Evolutionary conservation across 1,284 basidiomycete species (phyloP).

Genomic region (Prillingera fragicola): DNA sequence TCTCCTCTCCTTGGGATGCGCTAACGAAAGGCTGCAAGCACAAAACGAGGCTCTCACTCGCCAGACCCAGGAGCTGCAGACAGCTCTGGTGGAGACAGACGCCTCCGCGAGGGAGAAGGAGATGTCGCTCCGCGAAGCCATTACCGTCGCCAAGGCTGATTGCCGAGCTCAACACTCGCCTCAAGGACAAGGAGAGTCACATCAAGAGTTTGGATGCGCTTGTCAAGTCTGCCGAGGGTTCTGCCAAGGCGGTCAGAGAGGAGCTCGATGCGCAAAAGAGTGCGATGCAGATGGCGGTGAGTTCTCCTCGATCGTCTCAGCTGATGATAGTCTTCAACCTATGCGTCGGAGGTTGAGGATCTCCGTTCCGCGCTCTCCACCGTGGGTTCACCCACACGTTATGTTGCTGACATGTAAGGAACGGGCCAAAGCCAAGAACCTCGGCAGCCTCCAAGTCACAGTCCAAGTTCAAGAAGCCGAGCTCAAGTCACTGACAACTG

Average conservation of each 20-base stretch:
- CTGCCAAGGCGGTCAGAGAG: background rate
- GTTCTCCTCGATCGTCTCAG: background rate
- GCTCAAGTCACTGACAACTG: background rate
- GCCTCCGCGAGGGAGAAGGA: background rate
- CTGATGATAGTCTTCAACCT: background rate
- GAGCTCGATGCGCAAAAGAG: no score
- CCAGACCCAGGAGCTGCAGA: background rate
- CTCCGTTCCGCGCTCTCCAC: background rate
- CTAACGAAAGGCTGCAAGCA: background rate
- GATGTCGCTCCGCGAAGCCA: background rate
- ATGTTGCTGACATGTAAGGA: no score
- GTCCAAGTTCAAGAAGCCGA: background rate
- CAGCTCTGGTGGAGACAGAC: background rate
- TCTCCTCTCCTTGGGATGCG: no score
- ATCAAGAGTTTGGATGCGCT: background rate
- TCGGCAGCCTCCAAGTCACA: no score
- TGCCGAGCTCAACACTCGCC: background rate
- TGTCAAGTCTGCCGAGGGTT: background rate
- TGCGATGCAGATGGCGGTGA: background rate
- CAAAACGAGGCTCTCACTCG: background rate
- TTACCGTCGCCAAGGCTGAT: background rate
- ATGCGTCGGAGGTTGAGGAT: background rate
- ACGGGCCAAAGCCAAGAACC: no score
- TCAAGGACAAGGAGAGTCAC: background rate
- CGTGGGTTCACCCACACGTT: background rate